Percentiles rank a stretch among this genome's conserved stretches.
phyloP scores from a whole-genome alignment of 768 basidiomycete species.

The Lactifluus subvellereus region DNA sequence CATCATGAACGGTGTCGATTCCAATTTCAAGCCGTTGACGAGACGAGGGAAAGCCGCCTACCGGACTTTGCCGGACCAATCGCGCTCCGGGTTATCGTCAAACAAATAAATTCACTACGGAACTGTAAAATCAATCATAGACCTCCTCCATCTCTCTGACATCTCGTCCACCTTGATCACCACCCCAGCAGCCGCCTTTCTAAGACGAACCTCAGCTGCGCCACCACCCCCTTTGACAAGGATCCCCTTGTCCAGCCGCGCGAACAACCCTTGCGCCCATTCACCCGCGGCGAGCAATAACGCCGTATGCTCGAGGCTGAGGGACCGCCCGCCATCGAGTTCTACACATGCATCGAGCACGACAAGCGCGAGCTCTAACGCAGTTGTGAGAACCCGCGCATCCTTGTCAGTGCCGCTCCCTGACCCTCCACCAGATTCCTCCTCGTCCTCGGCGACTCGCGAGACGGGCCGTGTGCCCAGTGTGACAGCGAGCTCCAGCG shows the following conservation, averaged over 20 bases:
- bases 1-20: constrained; percentile 6
- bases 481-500: constrained; percentile 77
- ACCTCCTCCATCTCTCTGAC: constrained; percentile 58
- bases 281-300: constrained; percentile 68
- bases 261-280: constrained; percentile 72
- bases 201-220: constrained; percentile 51
- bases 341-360: constrained; percentile 70
- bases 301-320: constrained; percentile 70
- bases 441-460: constrained; percentile 33
- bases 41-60: background rate
- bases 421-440: constrained; percentile 20
- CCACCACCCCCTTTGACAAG: constrained; percentile 62
- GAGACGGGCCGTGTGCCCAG: constrained; percentile 65
- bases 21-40: background rate
- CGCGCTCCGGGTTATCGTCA: background rate
- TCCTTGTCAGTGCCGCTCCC: constrained; percentile 41
- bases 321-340: constrained; percentile 66
- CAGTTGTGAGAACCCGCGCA: constrained; percentile 65
- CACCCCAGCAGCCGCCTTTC: constrained; percentile 71
- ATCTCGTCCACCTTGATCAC: constrained; percentile 75
- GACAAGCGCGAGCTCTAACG: constrained; percentile 73
- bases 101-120: background rate
- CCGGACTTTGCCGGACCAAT: constrained; percentile 25
- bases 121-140: constrained; percentile 43
- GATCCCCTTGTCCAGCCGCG: constrained; percentile 56